Evolutionary conservation across 2,329 filamentous ascomycete genomes (phyloP).

Genomic region (Phaeosphaeriaceae sp.): DNA sequence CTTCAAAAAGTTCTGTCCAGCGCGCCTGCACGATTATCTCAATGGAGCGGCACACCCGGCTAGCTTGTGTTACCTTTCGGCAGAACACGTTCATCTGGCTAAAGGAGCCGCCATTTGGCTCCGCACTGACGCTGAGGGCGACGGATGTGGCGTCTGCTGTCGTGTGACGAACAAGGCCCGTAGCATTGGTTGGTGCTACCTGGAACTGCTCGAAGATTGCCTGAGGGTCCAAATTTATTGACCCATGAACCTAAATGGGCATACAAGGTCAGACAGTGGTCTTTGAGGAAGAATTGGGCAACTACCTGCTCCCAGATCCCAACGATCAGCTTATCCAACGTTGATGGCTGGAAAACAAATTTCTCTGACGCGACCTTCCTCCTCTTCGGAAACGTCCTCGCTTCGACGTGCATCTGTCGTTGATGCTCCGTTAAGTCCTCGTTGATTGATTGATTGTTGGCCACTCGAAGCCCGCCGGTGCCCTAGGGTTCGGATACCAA

Average conservation of each 20-base stretch:
- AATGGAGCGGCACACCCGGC: constrained; percentile 62
- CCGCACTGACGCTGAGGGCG: constrained; percentile 17
- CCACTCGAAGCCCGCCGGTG: constrained; percentile 35
- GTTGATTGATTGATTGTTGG: constrained; percentile 30
- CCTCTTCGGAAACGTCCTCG: constrained; percentile 39
- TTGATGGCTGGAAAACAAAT: constrained; percentile 55
- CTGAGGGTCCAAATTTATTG: constrained; percentile 51
- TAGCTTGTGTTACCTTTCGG: constrained; percentile 57
- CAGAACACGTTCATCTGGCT: constrained; percentile 54
- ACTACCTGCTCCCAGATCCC: constrained; percentile 59
- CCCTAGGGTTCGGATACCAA: too few relatives aligned
- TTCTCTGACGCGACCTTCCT: constrained; percentile 44
- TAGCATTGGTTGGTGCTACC: constrained; percentile 21
- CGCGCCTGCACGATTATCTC: constrained; percentile 66
- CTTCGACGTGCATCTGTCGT: constrained; percentile 42
- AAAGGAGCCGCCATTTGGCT: constrained; percentile 35
- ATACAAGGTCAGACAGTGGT: background rate
- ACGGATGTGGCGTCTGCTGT: constrained; percentile 13
- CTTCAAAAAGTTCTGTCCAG: constrained; percentile 64
- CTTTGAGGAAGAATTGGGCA: background rate
- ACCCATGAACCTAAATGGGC: constrained; percentile 37
- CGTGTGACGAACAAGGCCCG: constrained; percentile 19
- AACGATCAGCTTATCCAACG: constrained; percentile 56
- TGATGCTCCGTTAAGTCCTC: constrained; percentile 42
- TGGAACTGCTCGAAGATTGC: constrained; percentile 43